Percentiles rank a stretch among this genome's conserved stretches.
Evolutionary conservation across 2,329 filamentous ascomycete species (phyloP).

Genomic region (Alternaria metachromatica): DNA sequence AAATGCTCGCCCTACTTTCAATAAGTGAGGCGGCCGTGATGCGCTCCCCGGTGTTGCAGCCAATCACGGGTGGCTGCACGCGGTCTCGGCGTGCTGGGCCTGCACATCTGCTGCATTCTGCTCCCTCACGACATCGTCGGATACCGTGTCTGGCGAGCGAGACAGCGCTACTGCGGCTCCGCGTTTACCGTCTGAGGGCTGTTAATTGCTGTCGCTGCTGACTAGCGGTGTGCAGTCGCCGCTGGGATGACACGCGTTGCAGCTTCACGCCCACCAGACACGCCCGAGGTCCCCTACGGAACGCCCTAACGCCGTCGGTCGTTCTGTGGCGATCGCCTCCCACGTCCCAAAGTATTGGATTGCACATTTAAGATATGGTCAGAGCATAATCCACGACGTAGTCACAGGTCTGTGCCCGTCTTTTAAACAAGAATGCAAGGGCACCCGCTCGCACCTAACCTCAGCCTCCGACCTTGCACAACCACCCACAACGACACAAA

Average conservation of each 20-base stretch:
- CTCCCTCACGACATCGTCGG: slow-evolving; percentile 22
- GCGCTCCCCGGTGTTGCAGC: slow-evolving; percentile 29
- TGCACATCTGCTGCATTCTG: slow-evolving; percentile 22
- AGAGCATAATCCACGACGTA: slow-evolving; percentile 24
- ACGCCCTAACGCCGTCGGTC: slow-evolving; percentile 28
- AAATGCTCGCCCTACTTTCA: slow-evolving; percentile 37
- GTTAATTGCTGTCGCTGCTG: slow-evolving; percentile 17
- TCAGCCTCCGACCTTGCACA: slow-evolving; percentile 30
- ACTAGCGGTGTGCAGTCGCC: slow-evolving; percentile 36
- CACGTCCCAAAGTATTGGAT: slow-evolving; percentile 28
- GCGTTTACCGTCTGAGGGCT: slow-evolving; percentile 16
- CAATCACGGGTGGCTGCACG: slow-evolving; percentile 30
- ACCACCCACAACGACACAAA: slow-evolving; percentile 36
- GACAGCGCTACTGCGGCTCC: slow-evolving; percentile 31
- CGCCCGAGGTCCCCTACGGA: slow-evolving; percentile 19
- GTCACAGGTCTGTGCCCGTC: slow-evolving; percentile 32
- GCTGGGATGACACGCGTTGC: slow-evolving; percentile 34
- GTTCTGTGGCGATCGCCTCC: slow-evolving; percentile 37
- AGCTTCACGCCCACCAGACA: slow-evolving; percentile 35
- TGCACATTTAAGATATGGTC: slow-evolving; percentile 34
- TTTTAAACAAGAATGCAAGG: slow-evolving; percentile 46
- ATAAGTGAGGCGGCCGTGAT: slow-evolving; percentile 43
- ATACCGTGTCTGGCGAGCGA: slow-evolving; percentile 29
- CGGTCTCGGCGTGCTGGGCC: slow-evolving; percentile 23
- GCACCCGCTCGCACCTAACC: slow-evolving; percentile 30